These are phyloP conservation scores for Beauveria medogensis DNA, from an alignment of 2,329 filamentous ascomycete species.

Conservation along the genomic window DNA sequence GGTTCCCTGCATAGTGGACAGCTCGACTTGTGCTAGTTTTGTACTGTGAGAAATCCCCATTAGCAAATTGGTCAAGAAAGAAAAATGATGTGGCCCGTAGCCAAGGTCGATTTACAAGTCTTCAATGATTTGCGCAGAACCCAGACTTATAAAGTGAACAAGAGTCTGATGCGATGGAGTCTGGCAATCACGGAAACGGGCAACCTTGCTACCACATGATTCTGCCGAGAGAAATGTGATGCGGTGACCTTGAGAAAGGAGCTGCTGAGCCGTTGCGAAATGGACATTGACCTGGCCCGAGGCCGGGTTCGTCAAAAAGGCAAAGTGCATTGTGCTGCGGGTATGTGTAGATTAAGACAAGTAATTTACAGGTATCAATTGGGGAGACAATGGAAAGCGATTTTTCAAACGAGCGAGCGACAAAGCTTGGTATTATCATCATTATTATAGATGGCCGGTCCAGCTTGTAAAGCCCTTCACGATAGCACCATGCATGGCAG, in stretches of 20 bases:
- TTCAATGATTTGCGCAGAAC: constrained; percentile 1
- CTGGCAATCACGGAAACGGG: neutral
- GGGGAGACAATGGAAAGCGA: no score
- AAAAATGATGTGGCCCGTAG: neutral
- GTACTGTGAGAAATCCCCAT: neutral
- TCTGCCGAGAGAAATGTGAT: constrained; percentile 4
- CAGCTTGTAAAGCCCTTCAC: neutral
- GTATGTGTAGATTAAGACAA: neutral
- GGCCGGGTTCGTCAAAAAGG: constrained; percentile 1
- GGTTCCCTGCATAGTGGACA: neutral
- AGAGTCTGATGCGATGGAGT: neutral
- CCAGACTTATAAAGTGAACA: constrained; percentile 1
- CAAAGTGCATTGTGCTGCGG: neutral
- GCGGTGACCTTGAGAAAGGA: neutral
- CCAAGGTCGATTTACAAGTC: neutral
- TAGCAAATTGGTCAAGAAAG: neutral
- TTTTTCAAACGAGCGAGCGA: neutral
- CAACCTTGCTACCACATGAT: neutral
- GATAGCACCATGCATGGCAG: neutral
- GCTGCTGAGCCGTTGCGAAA: neutral
- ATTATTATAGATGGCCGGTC: neutral
- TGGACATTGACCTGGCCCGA: constrained; percentile 1
- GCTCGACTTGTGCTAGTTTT: neutral
- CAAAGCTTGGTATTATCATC: neutral
- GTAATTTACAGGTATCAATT: no score